phyloP scores from a whole-genome alignment of 345 rosid genomes.

The Sonneratia alba region DNA sequence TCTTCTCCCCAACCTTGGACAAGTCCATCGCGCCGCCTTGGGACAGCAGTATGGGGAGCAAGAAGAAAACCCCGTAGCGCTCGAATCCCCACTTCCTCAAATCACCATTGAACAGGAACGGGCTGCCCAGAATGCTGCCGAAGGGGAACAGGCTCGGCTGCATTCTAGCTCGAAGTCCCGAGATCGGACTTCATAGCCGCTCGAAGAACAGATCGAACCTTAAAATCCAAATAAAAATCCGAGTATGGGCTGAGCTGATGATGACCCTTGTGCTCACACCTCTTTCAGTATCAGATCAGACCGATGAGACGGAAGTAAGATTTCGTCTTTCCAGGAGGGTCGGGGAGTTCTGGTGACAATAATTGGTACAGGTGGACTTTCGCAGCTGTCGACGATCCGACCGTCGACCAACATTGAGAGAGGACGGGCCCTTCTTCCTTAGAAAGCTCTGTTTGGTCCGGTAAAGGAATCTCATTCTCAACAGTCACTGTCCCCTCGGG shows the following conservation, averaged over 20 bases:
- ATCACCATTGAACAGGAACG: constrained; percentile 58
- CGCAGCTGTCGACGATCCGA: too few species aligned
- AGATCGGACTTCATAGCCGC: constrained; percentile 16
- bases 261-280: neutral
- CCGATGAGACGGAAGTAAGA: too few species aligned
- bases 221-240: neutral
- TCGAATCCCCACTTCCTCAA: constrained; percentile 59
- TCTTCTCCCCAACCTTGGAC: constrained; percentile 80
- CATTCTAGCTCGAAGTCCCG: constrained; percentile 41
- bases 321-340: too few species aligned
- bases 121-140: constrained; percentile 47
- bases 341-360: too few species aligned
- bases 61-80: constrained; percentile 75
- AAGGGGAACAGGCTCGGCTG: constrained; percentile 71
- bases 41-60: constrained; percentile 64
- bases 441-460: too few species aligned
- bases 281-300: neutral
- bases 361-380: too few species aligned
- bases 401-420: too few species aligned
- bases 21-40: constrained; percentile 90
- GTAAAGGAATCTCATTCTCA: too few species aligned
- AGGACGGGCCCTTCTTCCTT: too few species aligned
- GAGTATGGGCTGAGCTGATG: neutral
- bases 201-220: neutral
- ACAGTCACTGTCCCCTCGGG: too few species aligned